Evolutionary conservation across 805 yeast species (phyloP).

Genomic region (Cyberlindnera maclurae): DNA sequence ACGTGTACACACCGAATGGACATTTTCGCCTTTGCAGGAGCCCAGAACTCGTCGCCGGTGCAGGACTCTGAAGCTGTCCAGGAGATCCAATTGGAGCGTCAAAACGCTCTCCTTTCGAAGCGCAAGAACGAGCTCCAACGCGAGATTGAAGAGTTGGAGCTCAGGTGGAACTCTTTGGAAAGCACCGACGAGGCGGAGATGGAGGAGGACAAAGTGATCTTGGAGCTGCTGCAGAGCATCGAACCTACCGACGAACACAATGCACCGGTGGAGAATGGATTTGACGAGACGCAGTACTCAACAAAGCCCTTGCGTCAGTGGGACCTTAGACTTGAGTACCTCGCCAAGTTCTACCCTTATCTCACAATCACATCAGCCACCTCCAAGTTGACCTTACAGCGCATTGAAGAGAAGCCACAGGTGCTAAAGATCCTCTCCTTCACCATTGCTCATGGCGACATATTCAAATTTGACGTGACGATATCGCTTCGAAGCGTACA

Average conservation of each 20-base stretch:
- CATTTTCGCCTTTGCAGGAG: not conserved
- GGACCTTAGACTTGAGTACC: conserved; percentile 16
- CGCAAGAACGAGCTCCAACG: conserved; percentile 7
- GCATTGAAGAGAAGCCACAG: conserved; percentile 5
- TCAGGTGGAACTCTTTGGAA: conserved; percentile 16
- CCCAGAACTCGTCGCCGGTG: conserved; percentile 14
- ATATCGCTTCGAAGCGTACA: conserved; percentile 10
- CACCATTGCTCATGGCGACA: conserved; percentile 5
- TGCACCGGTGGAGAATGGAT: conserved; percentile 4
- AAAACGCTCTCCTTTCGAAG: conserved; percentile 7
- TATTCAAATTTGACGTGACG: conserved; percentile 11
- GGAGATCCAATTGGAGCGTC: conserved; percentile 11
- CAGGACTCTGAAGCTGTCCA: conserved; percentile 10
- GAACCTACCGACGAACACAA: not conserved
- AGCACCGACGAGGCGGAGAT: conserved; percentile 5
- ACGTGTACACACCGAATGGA: too few relatives aligned
- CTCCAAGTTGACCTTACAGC: conserved; percentile 14
- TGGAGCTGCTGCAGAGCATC: conserved; percentile 6
- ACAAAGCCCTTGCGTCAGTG: conserved; percentile 20
- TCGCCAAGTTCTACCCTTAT: conserved; percentile 20
- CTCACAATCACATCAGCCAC: conserved; percentile 8
- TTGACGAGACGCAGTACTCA: conserved; percentile 10
- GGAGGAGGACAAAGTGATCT: conserved; percentile 9
- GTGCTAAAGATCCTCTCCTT: conserved; percentile 18
- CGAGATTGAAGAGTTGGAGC: conserved; percentile 17